phyloP scores from a whole-genome alignment of 2,329 filamentous ascomycete genomes.

The Beauveria brongniartii region DNA sequence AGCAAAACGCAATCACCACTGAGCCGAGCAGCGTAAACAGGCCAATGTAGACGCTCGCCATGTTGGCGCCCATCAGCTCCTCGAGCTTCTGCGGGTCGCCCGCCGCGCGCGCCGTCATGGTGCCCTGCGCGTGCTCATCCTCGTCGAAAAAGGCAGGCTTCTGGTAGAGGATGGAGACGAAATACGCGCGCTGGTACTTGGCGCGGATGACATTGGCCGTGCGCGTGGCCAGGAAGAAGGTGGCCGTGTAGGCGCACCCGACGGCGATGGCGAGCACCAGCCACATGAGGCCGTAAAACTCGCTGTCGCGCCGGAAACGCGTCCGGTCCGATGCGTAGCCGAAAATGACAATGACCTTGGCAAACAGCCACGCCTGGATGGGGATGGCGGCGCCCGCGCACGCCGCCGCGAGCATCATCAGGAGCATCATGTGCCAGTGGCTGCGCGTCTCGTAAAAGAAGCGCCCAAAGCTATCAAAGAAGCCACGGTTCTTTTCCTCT shows the following conservation, averaged over 20 bases:
- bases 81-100: conserved; percentile 52
- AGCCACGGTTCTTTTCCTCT: conserved; percentile 43
- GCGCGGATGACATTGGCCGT: conserved; percentile 42
- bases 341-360: conserved; percentile 44
- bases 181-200: conserved; percentile 52
- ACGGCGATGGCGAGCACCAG: conserved; percentile 46
- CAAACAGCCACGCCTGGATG: conserved; percentile 48
- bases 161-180: conserved; percentile 51
- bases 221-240: conserved; percentile 31
- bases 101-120: conserved; percentile 48
- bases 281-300: conserved; percentile 62
- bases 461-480: conserved; percentile 45
- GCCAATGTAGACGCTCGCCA: conserved; percentile 54
- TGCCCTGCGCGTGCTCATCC: conserved; percentile 51
- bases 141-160: conserved; percentile 53
- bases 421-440: conserved; percentile 43
- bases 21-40: conserved; percentile 58
- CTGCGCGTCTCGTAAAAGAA: conserved; percentile 48
- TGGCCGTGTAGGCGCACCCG: conserved; percentile 43
- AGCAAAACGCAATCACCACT: conserved; percentile 59
- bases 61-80: conserved; percentile 58
- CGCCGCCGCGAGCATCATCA: conserved; percentile 41
- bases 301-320: conserved; percentile 32
- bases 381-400: conserved; percentile 37
- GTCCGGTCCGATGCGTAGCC: conserved; percentile 22